A percentile compares a stretch with the other conserved stretches of the same genome.
phyloP scores from a whole-genome alignment of 257 asterid genomes.

The Perilla frutescens region DNA sequence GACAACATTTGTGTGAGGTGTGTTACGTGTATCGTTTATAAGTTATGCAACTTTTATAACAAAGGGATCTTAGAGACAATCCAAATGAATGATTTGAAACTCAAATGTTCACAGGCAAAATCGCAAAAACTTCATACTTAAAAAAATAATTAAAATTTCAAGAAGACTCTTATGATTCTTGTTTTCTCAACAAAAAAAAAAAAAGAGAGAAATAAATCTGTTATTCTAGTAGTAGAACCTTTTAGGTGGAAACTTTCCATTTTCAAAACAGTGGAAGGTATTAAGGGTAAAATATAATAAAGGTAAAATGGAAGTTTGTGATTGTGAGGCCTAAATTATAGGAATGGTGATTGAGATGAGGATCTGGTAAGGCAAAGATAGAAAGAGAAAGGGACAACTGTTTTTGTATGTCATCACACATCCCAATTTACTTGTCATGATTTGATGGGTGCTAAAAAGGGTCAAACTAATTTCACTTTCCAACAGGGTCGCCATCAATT shows the following conservation, averaged over 20 bases:
- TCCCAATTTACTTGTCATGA: constrained; percentile 19
- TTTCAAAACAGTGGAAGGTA: background rate
- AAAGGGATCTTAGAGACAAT: too few species aligned
- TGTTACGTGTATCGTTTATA: too few species aligned
- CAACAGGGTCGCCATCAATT: constrained; percentile 16
- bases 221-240: background rate
- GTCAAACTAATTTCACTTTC: constrained; percentile 14
- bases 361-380: background rate
- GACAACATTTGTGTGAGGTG: too few species aligned
- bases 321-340: constrained; percentile 44
- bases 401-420: constrained; percentile 27
- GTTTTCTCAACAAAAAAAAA: too few species aligned
- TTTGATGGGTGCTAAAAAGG: constrained; percentile 23
- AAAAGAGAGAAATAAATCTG: background rate
- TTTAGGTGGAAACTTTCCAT: constrained; percentile 25
- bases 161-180: too few species aligned
- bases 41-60: too few species aligned
- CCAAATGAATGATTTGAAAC: too few species aligned
- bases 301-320: constrained; percentile 29
- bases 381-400: background rate
- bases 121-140: too few species aligned
- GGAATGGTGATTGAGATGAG: constrained; percentile 40
- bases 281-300: background rate
- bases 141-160: too few species aligned
- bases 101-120: too few species aligned